These are phyloP conservation scores for Solanum corneliomulleri DNA, from an alignment of 257 asterid genomes.

Conservation along the genomic window DNA sequence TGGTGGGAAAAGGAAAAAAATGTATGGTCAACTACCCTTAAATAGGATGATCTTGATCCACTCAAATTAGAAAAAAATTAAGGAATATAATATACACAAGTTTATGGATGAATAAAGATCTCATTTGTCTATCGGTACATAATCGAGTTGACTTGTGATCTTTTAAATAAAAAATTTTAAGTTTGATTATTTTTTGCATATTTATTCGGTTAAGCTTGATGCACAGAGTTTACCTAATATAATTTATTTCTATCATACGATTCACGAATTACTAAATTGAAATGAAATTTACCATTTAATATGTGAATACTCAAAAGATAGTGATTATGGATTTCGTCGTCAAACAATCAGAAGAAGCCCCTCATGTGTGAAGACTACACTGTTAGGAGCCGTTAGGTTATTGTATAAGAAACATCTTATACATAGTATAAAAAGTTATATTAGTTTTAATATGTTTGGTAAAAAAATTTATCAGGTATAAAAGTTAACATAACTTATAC, in stretches of 20 bases:
- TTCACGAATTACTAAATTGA: too few relatives aligned
- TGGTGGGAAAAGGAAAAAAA: neutral
- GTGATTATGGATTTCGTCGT: fast-evolving
- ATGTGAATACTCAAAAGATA: neutral
- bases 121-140: neutral
- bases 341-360: neutral
- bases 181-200: neutral
- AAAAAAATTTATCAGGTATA: too few relatives aligned
- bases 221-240: fast-evolving
- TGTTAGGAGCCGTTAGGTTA: neutral
- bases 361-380: neutral
- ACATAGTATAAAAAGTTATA: too few relatives aligned
- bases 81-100: neutral
- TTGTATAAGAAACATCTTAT: too few relatives aligned
- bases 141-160: neutral
- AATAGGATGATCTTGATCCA: neutral
- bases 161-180: neutral
- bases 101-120: neutral
- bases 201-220: neutral
- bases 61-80: neutral
- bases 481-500: too few relatives aligned
- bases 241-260: neutral
- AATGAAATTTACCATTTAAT: fast-evolving
- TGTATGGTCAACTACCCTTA: neutral
- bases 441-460: too few relatives aligned